Evolutionary conservation across 1,284 basidiomycete genomes (phyloP).

Genomic region (Austroboletus olivaceoglutinosus): DNA sequence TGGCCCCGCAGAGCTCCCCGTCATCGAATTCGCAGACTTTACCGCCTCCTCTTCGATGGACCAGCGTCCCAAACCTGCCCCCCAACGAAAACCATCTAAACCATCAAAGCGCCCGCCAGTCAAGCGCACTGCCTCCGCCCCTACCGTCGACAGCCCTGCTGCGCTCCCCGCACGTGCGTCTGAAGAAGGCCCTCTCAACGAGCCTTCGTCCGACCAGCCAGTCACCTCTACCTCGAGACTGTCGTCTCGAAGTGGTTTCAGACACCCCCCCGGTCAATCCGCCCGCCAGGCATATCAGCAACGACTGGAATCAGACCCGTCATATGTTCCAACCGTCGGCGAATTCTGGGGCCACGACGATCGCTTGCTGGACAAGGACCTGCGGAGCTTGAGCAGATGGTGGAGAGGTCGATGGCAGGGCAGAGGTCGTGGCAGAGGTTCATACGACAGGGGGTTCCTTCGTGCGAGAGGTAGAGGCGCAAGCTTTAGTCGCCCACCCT

Average conservation of each 20-base stretch:
- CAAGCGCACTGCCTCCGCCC: slow-evolving; percentile 31
- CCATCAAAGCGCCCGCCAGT: slow-evolving; percentile 30
- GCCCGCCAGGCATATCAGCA: slow-evolving; percentile 77
- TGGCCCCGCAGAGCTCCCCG: slow-evolving; percentile 63
- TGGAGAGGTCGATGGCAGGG: slow-evolving; percentile 77
- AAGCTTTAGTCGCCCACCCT: slow-evolving; percentile 27
- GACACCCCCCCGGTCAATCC: slow-evolving; percentile 50
- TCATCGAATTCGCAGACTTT: slow-evolving; percentile 77
- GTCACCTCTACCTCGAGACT: slow-evolving; percentile 37
- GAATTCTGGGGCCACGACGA: slow-evolving; percentile 93
- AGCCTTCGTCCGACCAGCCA: slow-evolving; percentile 29
- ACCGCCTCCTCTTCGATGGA: slow-evolving; percentile 37
- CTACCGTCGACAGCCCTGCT: slow-evolving; percentile 25
- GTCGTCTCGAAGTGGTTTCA: slow-evolving; percentile 22
- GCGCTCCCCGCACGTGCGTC: slow-evolving; percentile 25
- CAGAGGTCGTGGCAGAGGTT: slow-evolving; percentile 59
- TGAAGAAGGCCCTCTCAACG: slow-evolving; percentile 24
- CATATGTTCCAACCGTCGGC: slow-evolving; percentile 82
- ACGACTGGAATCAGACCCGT: slow-evolving; percentile 75
- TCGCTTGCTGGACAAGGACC: slow-evolving; percentile 70
- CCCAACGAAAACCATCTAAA: slow-evolving; percentile 41
- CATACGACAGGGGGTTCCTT: slow-evolving; percentile 39
- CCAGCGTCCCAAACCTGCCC: slow-evolving; percentile 27
- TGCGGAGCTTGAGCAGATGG: slow-evolving; percentile 76
- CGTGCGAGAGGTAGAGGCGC: slow-evolving; percentile 56